Base-by-base conservation (phyloP, 2,329 filamentous ascomycete genomes). In the Aspergillus neotritici region DNA sequence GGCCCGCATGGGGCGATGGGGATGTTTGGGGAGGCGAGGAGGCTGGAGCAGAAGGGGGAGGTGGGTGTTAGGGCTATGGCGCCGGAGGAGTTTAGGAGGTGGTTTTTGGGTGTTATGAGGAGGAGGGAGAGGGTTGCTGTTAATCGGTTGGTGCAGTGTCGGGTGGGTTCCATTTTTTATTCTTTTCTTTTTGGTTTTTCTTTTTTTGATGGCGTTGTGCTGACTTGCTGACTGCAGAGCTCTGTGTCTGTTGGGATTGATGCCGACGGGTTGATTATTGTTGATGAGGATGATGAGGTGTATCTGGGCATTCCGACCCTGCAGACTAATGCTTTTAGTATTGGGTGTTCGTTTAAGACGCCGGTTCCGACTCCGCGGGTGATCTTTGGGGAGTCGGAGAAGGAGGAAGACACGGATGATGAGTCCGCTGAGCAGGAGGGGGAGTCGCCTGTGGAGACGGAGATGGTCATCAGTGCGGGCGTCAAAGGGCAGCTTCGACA, bases 101-200 rank as follows among this genome's bases (percentile, higher is more conserved):
- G 67, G 67, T 69, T 69, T 40, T 47, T 69, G 47, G 61, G 57
- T 30, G 57, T 47, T 3, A 69, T 72, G 67, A 66, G 65, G 50
- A 60, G 50, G 25, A 58, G 61, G 38, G 69, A 72, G 49, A 56
- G 65, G 39, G 55, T 57, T 31, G 53, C 54, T 17, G 40, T 72
- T 11, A 56, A 70, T 41, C 55, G 55, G 13, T 30, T 71, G 50
- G 66, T 71, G 12, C 51, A 51, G 15, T 61, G 60, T 42, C 60
- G 54, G 55, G 67, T 70, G 54, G 44, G 65, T 57, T 38, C 14
- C 37, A 15, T 21, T 41, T 31, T 21, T 25, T 33, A 6, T 29
- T 9, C 8, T 34, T 21, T 15, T 35, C 21, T 31, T 29, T 28
- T 12, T 16, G 29, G 15, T 21, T 25, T 13, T n/a, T 21, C 36